Base-by-base conservation (phyloP, 2,329 filamentous ascomycete species). In the Colletotrichum liriopes region DNA sequence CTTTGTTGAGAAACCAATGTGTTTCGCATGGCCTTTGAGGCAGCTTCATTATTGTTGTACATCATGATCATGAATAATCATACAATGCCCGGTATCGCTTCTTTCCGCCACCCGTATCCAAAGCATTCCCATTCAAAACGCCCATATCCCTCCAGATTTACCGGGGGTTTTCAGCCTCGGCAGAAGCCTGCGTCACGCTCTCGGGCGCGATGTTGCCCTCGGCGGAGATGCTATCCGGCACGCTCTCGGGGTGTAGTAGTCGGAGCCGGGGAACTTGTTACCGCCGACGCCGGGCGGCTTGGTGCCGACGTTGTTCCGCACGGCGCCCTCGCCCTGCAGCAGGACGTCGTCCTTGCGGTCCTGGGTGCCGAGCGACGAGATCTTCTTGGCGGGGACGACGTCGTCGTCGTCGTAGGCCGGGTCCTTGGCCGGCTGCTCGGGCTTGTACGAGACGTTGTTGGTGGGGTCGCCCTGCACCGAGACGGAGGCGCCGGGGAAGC, bases 361-460 rank as follows among this genome's bases (percentile, higher is more conserved):
- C 35, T 55, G 70, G 5, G 60, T 60, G 47, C 70, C 70, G 14
- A 70, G 70, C 29, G 70, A 60, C n/a, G 70, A 65, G 16, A 72
- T 61, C 23, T 72, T 69, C 69, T 61, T 49, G 1, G 78, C 77
- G 3, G 76, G 74, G 0, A 80, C 79, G 3, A 83, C 79, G 39
- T 84, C 78, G 62, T 80, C 80, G 67, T 84, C 81, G 66, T 86
- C 80, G 62, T 79, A 67, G 29, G 84, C 84, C 16, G 65, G 70
- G 66, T 72, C 35, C 66, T 70, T 72, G 32, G 81, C 78, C 49
- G 77, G 76, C 45, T 81, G 78, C 67, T 77, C 67, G 9, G 82
- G 59, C 76, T 86, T 87, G 79, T 83, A 86, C 26, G 85, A 76
- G 23, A 77, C 77, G 74, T 84, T 87, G 55, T 86, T 86, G 78